These are phyloP conservation scores for Noccaea bulbosa DNA, from an alignment of 345 rosid genomes.

Conservation along the genomic window DNA sequence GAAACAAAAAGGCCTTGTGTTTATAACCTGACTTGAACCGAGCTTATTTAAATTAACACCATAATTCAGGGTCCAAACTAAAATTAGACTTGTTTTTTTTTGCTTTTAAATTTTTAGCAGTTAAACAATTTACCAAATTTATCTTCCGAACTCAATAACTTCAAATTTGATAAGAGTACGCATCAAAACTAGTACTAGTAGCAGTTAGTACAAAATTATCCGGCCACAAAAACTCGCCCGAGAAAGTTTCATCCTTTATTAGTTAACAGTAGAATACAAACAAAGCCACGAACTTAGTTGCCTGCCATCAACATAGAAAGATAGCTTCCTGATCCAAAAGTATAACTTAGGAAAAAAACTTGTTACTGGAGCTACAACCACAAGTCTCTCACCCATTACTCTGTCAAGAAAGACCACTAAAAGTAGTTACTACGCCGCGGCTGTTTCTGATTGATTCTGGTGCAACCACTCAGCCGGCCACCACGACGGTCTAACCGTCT, in stretches of 20 bases:
- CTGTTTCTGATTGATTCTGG: constrained; percentile 48
- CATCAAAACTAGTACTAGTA: background rate
- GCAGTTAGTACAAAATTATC: constrained; percentile 11
- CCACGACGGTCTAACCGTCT: constrained; percentile 76
- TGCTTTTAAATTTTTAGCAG: no score
- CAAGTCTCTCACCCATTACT: background rate
- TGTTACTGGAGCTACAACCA: constrained; percentile 18
- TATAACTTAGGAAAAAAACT: background rate
- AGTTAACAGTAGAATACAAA: constrained; percentile 24
- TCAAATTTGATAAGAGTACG: background rate
- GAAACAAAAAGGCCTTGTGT: no score
- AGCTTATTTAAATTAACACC: background rate
- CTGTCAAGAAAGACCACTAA: no score
- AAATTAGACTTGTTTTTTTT: no score
- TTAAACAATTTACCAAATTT: no score
- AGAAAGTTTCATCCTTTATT: constrained; percentile 27
- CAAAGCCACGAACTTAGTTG: constrained; percentile 28
- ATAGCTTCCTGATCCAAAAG: constrained; percentile 15
- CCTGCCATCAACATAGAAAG: constrained; percentile 19
- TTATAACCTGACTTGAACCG: background rate
- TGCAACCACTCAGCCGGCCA: constrained; percentile 85
- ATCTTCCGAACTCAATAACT: constrained; percentile 1
- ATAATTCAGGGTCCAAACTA: background rate
- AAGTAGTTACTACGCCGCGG: constrained; percentile 44
- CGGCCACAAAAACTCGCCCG: constrained; percentile 15